phyloP scores from a whole-genome alignment of 2,329 filamentous ascomycete species.

The Colletotrichum abscissum region DNA sequence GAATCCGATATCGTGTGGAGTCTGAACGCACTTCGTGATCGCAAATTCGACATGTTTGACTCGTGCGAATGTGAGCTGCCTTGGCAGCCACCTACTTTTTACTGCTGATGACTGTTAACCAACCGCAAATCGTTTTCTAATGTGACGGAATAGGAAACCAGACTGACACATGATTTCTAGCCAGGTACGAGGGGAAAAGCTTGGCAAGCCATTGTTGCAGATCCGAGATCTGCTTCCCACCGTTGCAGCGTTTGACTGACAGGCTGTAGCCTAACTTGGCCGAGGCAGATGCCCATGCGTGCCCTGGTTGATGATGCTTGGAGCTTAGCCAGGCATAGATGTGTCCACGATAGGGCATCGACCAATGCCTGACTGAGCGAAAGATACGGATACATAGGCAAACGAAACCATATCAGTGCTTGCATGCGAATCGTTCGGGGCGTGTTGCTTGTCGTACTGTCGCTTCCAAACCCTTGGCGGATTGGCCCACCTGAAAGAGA shows the following conservation, averaged over 20 bases:
- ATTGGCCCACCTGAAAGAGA: neutral
- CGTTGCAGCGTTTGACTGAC: neutral
- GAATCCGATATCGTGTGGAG: constrained; percentile 11
- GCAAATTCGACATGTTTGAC: constrained; percentile 26
- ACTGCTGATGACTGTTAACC: neutral
- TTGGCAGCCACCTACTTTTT: constrained; percentile 21
- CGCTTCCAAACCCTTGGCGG: neutral
- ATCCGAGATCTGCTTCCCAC: constrained; percentile 13
- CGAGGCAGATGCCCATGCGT: neutral
- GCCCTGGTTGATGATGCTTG: neutral
- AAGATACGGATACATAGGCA: neutral
- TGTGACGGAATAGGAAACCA: neutral
- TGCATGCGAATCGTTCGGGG: neutral
- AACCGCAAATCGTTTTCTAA: neutral
- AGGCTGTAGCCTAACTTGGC: neutral
- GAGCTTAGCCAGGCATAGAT: neutral
- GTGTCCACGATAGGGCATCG: neutral
- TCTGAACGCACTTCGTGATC: constrained; percentile 19
- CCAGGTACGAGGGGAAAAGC: neutral
- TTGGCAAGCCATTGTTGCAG: constrained; percentile 16
- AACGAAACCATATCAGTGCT: neutral
- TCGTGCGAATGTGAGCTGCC: constrained; percentile 2
- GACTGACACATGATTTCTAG: neutral
- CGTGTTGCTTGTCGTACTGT: neutral
- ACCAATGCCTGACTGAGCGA: neutral